phyloP scores from a whole-genome alignment of 495 filamentous ascomycete species.

The Entonaema liquescens region DNA sequence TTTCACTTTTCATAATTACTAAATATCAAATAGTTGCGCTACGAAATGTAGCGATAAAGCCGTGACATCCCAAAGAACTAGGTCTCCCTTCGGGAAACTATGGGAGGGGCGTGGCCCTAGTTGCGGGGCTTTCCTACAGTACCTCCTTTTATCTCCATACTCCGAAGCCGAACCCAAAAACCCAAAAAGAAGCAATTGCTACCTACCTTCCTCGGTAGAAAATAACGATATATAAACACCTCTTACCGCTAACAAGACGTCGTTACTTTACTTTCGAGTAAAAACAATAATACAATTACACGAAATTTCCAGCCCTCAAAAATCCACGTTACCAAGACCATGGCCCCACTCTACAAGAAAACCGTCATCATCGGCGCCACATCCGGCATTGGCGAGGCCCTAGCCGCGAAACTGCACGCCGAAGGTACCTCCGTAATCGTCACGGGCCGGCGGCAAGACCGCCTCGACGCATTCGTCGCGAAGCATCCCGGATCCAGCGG shows the following conservation, averaged over 20 bases:
- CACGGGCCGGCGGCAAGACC: conserved; percentile 66
- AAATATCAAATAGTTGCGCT: too few relatives aligned
- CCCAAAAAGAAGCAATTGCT: too few relatives aligned
- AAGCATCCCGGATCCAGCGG: conserved; percentile 60
- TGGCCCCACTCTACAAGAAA: conserved; percentile 69
- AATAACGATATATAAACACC: too few relatives aligned
- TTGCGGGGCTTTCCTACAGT: not conserved
- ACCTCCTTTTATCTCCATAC: conserved; percentile 5
- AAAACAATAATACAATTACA: too few relatives aligned
- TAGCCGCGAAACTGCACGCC: conserved; percentile 64
- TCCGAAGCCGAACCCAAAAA: not conserved
- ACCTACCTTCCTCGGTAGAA: too few relatives aligned
- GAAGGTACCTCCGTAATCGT: conserved; percentile 64
- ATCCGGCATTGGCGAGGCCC: conserved; percentile 69
- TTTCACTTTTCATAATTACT: too few relatives aligned
- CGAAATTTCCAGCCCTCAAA: too few relatives aligned
- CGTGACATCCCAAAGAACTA: not conserved
- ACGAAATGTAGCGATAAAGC: too few relatives aligned
- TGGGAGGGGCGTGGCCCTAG: not conserved
- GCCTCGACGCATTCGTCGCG: conserved; percentile 64
- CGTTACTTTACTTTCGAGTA: too few relatives aligned
- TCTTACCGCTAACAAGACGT: too few relatives aligned
- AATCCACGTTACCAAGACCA: conserved; percentile 12
- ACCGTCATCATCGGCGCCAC: conserved; percentile 75
- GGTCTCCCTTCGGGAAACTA: not conserved